Evolutionary conservation across 345 rosid genomes (phyloP).

Genomic region (Lagerstroemia speciosa): DNA sequence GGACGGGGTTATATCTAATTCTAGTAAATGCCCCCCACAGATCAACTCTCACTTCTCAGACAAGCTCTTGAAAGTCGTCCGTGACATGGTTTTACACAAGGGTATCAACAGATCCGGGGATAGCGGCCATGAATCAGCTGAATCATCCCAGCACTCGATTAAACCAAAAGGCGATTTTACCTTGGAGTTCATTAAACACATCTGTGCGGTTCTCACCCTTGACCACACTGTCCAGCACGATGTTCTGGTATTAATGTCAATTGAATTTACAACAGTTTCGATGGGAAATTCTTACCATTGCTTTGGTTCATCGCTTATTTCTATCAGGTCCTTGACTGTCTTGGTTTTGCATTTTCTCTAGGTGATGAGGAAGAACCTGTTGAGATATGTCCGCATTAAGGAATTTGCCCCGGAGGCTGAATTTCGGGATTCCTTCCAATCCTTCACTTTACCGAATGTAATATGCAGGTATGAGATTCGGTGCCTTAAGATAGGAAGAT

Average conservation of each 20-base stretch:
- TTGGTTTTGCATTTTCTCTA: background rate
- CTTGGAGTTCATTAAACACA: conserved; percentile 71
- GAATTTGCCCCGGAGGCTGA: conserved; percentile 86
- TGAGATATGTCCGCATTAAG: conserved; percentile 60
- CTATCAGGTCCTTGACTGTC: background rate
- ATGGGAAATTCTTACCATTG: background rate
- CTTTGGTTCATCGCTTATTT: background rate
- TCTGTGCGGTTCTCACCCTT: conserved; percentile 73
- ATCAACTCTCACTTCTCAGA: conserved; percentile 55
- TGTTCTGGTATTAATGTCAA: conserved; percentile 50
- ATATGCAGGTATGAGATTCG: conserved; percentile 51
- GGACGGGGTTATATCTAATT: background rate
- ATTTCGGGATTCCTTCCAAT: conserved; percentile 53
- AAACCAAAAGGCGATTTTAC: conserved; percentile 47
- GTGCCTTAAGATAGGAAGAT: background rate
- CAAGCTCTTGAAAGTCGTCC: conserved; percentile 57
- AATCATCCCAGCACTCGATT: conserved; percentile 20
- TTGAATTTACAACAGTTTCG: background rate
- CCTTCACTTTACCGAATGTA: conserved; percentile 69
- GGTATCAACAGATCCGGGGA: conserved; percentile 31
- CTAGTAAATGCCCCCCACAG: conserved; percentile 29
- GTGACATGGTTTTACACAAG: conserved; percentile 49
- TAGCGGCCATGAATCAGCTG: conserved; percentile 16
- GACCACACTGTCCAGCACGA: conserved; percentile 78
- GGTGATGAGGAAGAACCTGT: conserved; percentile 77